Base-by-base conservation (phyloP, 306 rosid species). In the Rosa chinensis region DNA sequence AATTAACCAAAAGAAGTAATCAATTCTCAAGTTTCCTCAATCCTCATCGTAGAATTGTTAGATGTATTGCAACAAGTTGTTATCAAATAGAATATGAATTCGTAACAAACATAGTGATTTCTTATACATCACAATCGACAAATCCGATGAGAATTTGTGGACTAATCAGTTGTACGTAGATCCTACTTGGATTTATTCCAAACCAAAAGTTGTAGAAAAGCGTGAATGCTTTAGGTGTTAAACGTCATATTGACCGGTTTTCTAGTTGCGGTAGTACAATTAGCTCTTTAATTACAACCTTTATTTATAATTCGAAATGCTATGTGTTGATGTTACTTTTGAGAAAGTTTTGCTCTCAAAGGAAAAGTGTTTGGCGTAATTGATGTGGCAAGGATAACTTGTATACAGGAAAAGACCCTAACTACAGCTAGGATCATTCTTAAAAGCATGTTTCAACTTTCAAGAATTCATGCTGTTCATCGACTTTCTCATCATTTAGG, bases 251-350 rank as follows among this genome's bases (percentile, higher is more conserved):
- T 6, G 44, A 40, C 3, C 44, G 44, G 44, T 40, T 40, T 40
- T 40, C 44, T 40, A 40, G 7, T 0, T 40, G 44, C 44, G 37
- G 3, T 32, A 32, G 3, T 32, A 32, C 37, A 32, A 32, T 32
- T 32, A 32, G 37, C 37, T 32, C 37, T 32, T 32, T 32, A 32
- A 32, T 32, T 32, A 32, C 37, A 32, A 32, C 37, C 37, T 32
- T 32, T 91, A 88, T 80, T 79, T 89, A 14, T 91, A 82, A 23
- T 89, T 70, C 16, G 52, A 10, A 48, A 11, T 48, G 17, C 17
- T 12, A 50, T 14, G 20, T 50, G 20, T 50, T 13, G 14, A 50
- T 55, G 61, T 20, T 2, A 55, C 25, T 10, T 55, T 55, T n/a
- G 5, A n/a, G 28, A 56, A 20, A 56, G 12, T 8, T 56, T n/a